Base-by-base conservation (phyloP, 2,329 filamentous ascomycete species). In the Penicillium paneum region DNA sequence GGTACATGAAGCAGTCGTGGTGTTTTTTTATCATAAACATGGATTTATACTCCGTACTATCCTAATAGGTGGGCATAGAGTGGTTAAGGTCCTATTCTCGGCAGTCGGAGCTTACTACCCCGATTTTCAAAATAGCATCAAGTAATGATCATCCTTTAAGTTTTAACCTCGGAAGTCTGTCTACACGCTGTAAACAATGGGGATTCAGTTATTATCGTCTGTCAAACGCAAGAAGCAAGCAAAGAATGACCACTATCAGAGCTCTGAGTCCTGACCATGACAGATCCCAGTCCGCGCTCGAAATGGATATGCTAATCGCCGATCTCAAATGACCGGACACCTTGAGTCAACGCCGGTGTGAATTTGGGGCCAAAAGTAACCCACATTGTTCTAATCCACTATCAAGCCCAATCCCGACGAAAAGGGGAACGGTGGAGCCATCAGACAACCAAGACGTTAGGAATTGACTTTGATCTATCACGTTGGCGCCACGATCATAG, bases 401-500 rank as follows among this genome's bases (percentile, higher is more conserved):
- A n/a, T 21, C 15, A 39, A 39, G 12, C 26, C 41, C 17, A 51
- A n/a, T 8, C 19, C 42, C 17, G 26, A 10, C 6, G 24, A 8
- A 21, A 29, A 21, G 2, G 28, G 17, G 17, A 17, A 17, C 19
- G 21, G 50, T 21, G 50, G 36, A 49, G 32, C 21, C 10, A 3
- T 35, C 17, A 29, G 19, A 43, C 31, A 49, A 35, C 19, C 28
- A 44, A 34, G 40, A 19, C 34, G 31, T 35, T 45, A 39, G 47
- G 28, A 54, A 51, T 41, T 55, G 41, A 41, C 28, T 40, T 45
- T 55, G 34, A 55, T 55, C 52, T 52, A 35, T 51, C 52, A 54
- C 28, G 28, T 35, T 36, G 35, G 40, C 41, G 28, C 51, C 28
- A 53, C 31, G 36, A 49, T 51, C 48, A 46, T 46, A 50, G 40